phyloP scores from a whole-genome alignment of 768 basidiomycete species.

The Lentinus tigrinus region DNA sequence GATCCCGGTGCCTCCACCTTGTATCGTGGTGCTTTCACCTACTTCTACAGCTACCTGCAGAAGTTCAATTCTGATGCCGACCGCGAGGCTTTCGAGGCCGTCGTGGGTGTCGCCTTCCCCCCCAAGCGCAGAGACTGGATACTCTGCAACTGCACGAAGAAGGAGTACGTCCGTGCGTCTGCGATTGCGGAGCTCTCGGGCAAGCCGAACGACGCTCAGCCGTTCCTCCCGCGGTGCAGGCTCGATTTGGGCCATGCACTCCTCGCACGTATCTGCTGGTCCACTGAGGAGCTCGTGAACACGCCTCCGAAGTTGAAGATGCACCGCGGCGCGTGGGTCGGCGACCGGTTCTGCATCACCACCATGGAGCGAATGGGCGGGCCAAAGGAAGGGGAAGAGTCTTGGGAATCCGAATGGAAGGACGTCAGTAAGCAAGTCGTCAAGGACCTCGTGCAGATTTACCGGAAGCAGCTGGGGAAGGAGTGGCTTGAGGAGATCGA shows the following conservation, averaged over 20 bases:
- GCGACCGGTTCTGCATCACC: constrained; percentile 2
- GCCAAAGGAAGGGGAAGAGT: no score
- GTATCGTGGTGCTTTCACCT: neutral
- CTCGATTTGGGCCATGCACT: constrained; percentile 2
- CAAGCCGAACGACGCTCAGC: neutral
- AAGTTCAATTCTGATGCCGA: neutral
- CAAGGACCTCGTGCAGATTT: neutral
- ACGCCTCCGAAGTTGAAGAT: neutral
- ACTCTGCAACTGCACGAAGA: neutral
- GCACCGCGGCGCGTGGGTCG: neutral
- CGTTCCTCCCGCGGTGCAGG: neutral
- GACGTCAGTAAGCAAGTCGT: constrained; percentile 2
- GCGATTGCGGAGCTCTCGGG: neutral
- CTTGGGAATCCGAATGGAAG: no score
- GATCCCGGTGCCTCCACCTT: neutral
- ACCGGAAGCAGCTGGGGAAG: neutral
- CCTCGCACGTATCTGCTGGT: neutral
- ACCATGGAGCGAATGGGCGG: neutral
- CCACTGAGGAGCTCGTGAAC: neutral
- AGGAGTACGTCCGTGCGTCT: constrained; percentile 5
- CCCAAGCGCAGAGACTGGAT: constrained; percentile 6
- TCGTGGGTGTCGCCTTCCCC: neutral
- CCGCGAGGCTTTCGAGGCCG: neutral
- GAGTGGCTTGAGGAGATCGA: neutral
- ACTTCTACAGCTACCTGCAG: neutral